Conservation (phyloP, 805 yeast species). For the Lachancea waltii region DNA sequence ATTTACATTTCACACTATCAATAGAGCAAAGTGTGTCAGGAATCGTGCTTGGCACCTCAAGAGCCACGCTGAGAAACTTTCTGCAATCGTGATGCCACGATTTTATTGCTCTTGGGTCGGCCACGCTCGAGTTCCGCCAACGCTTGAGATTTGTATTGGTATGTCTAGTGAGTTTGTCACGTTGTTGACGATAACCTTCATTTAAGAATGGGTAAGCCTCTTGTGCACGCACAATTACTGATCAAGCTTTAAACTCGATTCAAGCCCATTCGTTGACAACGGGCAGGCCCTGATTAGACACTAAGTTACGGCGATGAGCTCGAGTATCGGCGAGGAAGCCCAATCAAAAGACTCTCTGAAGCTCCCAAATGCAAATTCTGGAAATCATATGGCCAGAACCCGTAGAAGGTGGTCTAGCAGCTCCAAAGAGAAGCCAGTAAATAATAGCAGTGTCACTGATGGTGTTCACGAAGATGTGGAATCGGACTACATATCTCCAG, state of each 20-base stretch:
- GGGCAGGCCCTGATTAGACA: neutral
- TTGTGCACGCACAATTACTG: neutral
- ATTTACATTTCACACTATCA: slow-evolving; percentile 9
- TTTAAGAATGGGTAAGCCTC: neutral
- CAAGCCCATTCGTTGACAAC: too few relatives aligned
- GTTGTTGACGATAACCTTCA: neutral
- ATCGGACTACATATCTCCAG: slow-evolving; percentile 67
- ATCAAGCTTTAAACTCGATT: too few relatives aligned
- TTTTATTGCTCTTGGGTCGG: too few relatives aligned
- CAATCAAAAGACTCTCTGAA: slow-evolving; percentile 24
- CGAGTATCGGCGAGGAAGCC: neutral
- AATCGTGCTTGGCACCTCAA: too few relatives aligned
- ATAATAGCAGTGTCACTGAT: slow-evolving; percentile 30
- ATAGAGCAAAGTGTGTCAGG: neutral
- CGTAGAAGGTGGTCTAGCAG: slow-evolving; percentile 42
- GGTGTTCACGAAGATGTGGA: slow-evolving; percentile 54
- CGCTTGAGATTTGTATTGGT: too few relatives aligned
- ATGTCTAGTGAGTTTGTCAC: neutral
- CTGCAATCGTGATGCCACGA: too few relatives aligned
- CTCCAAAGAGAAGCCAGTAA: slow-evolving; percentile 13
- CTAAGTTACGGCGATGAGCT: neutral
- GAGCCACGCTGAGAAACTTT: too few relatives aligned
- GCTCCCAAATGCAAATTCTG: slow-evolving; percentile 35
- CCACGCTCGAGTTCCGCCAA: too few relatives aligned
- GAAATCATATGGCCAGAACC: slow-evolving; percentile 52